Percentiles rank a stretch among this genome's conserved stretches.
Evolutionary conservation across 2,329 filamentous ascomycete genomes (phyloP).

Genomic region (Talaromyces sp.): DNA sequence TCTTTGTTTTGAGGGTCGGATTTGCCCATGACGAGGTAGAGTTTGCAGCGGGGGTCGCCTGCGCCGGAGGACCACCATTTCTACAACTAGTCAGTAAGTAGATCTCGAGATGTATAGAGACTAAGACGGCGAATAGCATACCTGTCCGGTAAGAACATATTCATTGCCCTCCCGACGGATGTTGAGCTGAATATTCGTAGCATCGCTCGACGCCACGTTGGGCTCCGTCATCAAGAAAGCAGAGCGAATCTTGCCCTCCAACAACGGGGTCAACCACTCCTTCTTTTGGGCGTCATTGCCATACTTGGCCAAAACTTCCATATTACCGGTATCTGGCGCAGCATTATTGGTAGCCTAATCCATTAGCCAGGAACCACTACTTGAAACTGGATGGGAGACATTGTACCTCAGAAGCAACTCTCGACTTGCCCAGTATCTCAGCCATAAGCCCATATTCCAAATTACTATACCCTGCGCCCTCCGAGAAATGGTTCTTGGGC

Average conservation of each 20-base stretch:
- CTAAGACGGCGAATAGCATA: slow-evolving; percentile 38
- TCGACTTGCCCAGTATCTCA: slow-evolving; percentile 85
- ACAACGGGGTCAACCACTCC: slow-evolving; percentile 74
- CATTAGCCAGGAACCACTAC: not conserved
- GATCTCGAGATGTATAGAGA: not conserved
- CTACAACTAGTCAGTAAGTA: slow-evolving; percentile 39
- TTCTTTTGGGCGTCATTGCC: slow-evolving; percentile 81
- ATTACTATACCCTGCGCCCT: slow-evolving; percentile 91
- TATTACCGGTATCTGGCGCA: slow-evolving; percentile 89
- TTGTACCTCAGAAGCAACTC: slow-evolving; percentile 66
- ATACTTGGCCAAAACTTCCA: slow-evolving; percentile 92
- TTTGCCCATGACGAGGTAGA: slow-evolving; percentile 98
- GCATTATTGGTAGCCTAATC: slow-evolving; percentile 74
- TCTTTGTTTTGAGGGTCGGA: slow-evolving; percentile 71
- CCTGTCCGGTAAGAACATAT: slow-evolving; percentile 84
- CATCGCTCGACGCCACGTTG: slow-evolving; percentile 82
- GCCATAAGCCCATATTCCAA: slow-evolving; percentile 98
- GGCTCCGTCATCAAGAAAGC: slow-evolving; percentile 95
- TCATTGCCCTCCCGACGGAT: slow-evolving; percentile 81
- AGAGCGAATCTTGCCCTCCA: slow-evolving; percentile 80
- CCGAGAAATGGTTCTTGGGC: slow-evolving; percentile 89
- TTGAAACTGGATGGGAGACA: not conserved
- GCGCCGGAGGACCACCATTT: slow-evolving; percentile 99
- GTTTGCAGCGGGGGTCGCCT: slow-evolving; percentile 83
- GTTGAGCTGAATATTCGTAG: slow-evolving; percentile 82